Evolutionary conservation across 2,329 filamentous ascomycete species (phyloP).

Genomic region (Colletotrichum truncatum): DNA sequence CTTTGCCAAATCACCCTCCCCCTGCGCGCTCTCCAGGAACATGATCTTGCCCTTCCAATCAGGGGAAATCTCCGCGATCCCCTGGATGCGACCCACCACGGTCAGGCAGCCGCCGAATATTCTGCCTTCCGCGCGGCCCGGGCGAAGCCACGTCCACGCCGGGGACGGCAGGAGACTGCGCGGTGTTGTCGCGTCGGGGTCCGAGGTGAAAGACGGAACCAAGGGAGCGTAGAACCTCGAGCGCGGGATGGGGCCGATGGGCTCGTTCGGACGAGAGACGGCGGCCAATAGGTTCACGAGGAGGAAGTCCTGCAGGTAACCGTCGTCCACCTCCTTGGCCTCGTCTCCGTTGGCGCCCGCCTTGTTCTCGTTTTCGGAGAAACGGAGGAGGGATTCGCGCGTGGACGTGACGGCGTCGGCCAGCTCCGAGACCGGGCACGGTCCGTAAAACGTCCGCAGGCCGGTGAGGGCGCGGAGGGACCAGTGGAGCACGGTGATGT

Average conservation of each 20-base stretch:
- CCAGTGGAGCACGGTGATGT: conserved; percentile 54
- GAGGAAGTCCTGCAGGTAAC: conserved; percentile 41
- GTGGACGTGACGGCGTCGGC: conserved; percentile 37
- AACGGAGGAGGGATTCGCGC: not conserved
- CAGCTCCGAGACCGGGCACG: conserved; percentile 48
- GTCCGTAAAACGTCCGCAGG: conserved; percentile 54
- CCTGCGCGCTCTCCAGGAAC: conserved; percentile 51
- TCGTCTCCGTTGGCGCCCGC: not conserved
- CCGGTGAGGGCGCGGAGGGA: conserved; percentile 46
- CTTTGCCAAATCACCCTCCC: conserved; percentile 35
- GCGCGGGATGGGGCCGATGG: conserved; percentile 42
- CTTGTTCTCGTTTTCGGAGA: too few relatives aligned
- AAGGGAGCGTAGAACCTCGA: conserved; percentile 41
- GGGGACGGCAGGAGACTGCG: conserved; percentile 38
- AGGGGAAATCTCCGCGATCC: conserved; percentile 42
- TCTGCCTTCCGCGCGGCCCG: conserved; percentile 48
- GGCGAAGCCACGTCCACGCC: conserved; percentile 48
- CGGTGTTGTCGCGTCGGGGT: conserved; percentile 36
- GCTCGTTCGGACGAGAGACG: conserved; percentile 33
- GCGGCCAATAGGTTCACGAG: conserved; percentile 42
- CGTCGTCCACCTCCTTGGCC: conserved; percentile 29
- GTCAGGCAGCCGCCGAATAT: conserved; percentile 53
- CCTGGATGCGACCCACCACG: conserved; percentile 47
- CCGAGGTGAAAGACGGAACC: conserved; percentile 12
- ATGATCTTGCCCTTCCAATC: conserved; percentile 49